These are phyloP conservation scores for Phytopythium mirpurense DNA, from an alignment of 352 stramenopile species.

Conservation along the genomic window DNA sequence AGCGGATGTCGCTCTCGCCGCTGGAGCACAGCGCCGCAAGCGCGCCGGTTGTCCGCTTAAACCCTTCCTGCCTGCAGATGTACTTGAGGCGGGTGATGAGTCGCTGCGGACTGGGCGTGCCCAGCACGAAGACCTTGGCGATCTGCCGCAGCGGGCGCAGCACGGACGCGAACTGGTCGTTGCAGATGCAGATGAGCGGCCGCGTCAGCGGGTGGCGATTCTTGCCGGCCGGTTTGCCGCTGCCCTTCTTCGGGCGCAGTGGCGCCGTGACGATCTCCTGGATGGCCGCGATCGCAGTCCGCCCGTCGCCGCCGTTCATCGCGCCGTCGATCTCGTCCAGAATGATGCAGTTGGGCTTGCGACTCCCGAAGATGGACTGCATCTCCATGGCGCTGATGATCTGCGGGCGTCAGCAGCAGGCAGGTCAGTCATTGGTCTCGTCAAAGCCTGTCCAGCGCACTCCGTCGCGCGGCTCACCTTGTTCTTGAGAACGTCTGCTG, in stretches of 20 bases:
- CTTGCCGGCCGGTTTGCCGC: slow-evolving; percentile 18
- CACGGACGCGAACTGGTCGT: slow-evolving; percentile 95
- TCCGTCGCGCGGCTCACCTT: slow-evolving; percentile 57
- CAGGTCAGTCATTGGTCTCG: neutral
- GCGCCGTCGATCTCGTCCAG: slow-evolving; percentile 98
- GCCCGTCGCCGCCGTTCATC: slow-evolving; percentile 83
- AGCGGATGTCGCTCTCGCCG: slow-evolving; percentile 91
- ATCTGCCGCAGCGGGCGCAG: slow-evolving; percentile 93
- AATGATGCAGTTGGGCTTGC: slow-evolving; percentile 96
- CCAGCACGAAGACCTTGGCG: slow-evolving; percentile 92
- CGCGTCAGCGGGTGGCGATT: slow-evolving; percentile 81
- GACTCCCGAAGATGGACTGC: slow-evolving; percentile 83
- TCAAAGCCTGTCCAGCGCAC: no score
- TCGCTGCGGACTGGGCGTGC: slow-evolving; percentile 74
- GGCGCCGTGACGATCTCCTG: slow-evolving; percentile 90
- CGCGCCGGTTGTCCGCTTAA: slow-evolving; percentile 71
- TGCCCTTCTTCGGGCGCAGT: slow-evolving; percentile 50
- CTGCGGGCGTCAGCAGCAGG: slow-evolving; percentile 10
- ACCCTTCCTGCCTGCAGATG: slow-evolving; percentile 88
- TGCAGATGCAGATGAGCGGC: slow-evolving; percentile 98
- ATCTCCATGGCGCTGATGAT: slow-evolving; percentile 91
- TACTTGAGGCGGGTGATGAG: slow-evolving; percentile 90
- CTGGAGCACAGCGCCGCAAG: slow-evolving; percentile 52
- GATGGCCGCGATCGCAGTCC: slow-evolving; percentile 87
- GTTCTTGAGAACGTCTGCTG: slow-evolving; percentile 86